Percentiles rank a stretch among this genome's conserved stretches.
Evolutionary conservation across 106 monocot genomes (phyloP).

Genomic region (Chionographis japonica): DNA sequence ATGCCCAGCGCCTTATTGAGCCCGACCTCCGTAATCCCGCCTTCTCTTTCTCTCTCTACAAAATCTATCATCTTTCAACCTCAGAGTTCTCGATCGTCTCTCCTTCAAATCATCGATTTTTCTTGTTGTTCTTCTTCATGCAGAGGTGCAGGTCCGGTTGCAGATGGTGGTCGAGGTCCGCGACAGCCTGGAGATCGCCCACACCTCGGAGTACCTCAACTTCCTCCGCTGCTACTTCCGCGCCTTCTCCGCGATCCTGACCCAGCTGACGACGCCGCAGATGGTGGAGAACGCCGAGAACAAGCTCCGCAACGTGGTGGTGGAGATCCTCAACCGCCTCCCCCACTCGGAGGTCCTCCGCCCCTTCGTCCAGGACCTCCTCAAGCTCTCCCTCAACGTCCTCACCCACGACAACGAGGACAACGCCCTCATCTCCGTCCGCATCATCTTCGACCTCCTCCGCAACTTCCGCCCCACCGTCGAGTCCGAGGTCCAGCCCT

Average conservation of each 20-base stretch:
- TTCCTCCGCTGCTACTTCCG: slow-evolving; percentile 91
- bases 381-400: slow-evolving; percentile 91
- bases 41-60: background rate
- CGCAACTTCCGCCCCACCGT: slow-evolving; percentile 94
- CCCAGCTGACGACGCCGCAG: slow-evolving; percentile 75
- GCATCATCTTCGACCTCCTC: slow-evolving; percentile 95
- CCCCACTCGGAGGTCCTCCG: slow-evolving; percentile 98
- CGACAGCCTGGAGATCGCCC: slow-evolving; percentile 93
- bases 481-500: slow-evolving; percentile 96
- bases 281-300: slow-evolving; percentile 70
- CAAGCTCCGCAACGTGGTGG: slow-evolving; percentile 91
- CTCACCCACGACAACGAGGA: slow-evolving; percentile 95
- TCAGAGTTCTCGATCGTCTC: background rate
- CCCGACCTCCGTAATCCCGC: slow-evolving; percentile 54
- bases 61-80: background rate
- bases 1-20: slow-evolving; percentile 77
- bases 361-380: slow-evolving; percentile 93
- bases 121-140: background rate
- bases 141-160: slow-evolving; percentile 67
- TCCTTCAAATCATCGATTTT: background rate
- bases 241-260: slow-evolving; percentile 73
- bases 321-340: slow-evolving; percentile 97
- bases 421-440: slow-evolving; percentile 82
- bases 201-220: slow-evolving; percentile 95
- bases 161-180: slow-evolving; percentile 96